Percentiles rank a stretch among this genome's conserved stretches.
These are phyloP conservation scores for Chrysophaeum taylorii DNA, from an alignment of 352 stramenopile genomes.

Conservation along the genomic window DNA sequence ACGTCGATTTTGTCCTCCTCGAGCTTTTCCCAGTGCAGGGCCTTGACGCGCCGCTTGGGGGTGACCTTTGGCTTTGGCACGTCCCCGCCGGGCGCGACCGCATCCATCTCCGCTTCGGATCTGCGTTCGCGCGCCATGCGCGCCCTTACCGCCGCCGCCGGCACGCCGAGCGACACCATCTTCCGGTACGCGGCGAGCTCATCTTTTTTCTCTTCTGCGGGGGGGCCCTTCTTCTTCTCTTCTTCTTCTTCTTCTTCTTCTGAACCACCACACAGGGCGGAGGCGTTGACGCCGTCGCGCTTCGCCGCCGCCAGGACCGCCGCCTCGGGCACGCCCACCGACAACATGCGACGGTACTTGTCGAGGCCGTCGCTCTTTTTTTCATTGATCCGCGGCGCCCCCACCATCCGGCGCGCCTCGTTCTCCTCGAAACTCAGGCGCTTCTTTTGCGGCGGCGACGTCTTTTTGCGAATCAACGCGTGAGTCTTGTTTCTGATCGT, in stretches of 20 bases:
- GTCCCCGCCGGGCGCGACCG: background rate
- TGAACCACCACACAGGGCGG: background rate
- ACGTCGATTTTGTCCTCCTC: background rate
- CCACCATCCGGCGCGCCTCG: background rate
- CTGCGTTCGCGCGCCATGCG: background rate
- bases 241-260: too few relatives aligned
- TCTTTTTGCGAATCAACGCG: too few relatives aligned
- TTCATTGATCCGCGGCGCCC: too few relatives aligned
- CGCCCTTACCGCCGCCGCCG: background rate
- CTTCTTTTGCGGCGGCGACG: background rate
- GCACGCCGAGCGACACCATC: background rate
- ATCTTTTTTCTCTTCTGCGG: too few relatives aligned
- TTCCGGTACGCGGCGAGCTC: background rate
- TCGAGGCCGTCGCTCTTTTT: background rate
- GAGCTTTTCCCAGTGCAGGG: background rate
- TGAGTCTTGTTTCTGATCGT: background rate
- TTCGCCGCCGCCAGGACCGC: constrained; percentile 1
- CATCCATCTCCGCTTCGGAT: background rate
- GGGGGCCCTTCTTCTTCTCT: too few relatives aligned
- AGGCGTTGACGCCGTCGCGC: background rate
- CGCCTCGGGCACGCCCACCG: background rate
- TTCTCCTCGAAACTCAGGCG: background rate
- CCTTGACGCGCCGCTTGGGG: background rate
- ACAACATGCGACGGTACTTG: constrained; percentile 2
- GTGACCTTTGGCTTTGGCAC: background rate